Evolutionary conservation across 148 eudicot species (phyloP).

Genomic region (Rheum nobile): DNA sequence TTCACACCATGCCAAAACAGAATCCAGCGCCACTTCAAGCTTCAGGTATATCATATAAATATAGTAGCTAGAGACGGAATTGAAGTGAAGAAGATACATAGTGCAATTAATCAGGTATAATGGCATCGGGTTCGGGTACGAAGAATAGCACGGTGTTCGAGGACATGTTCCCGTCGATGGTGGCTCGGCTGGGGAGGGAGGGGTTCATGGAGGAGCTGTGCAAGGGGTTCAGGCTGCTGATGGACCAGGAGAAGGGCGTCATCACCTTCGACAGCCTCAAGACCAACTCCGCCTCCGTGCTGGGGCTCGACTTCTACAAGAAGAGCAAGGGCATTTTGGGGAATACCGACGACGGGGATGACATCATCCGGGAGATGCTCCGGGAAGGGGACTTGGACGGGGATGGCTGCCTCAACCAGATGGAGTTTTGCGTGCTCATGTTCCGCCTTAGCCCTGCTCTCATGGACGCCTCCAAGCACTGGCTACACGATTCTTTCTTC

Average conservation of each 20-base stretch:
- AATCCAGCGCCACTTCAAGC: no score
- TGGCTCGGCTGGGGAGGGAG: slow-evolving; percentile 42
- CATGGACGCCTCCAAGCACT: slow-evolving; percentile 30
- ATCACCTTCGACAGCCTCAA: slow-evolving; percentile 60
- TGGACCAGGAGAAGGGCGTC: slow-evolving; percentile 37
- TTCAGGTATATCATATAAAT: not conserved
- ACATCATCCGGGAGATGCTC: slow-evolving; percentile 34
- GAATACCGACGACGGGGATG: slow-evolving; percentile 20
- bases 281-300: slow-evolving; percentile 19
- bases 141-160: slow-evolving; percentile 16
- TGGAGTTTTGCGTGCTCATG: slow-evolving; percentile 70
- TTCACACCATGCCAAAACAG: no score
- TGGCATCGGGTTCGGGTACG: not conserved
- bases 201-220: slow-evolving; percentile 52
- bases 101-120: not conserved
- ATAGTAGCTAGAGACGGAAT: not conserved
- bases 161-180: slow-evolving; percentile 38
- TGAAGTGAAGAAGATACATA: not conserved
- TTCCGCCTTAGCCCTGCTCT: slow-evolving; percentile 56
- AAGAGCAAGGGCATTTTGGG: not conserved
- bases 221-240: slow-evolving; percentile 38
- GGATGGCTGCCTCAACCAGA: slow-evolving; percentile 53
- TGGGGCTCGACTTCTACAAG: slow-evolving; percentile 27
- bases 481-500: slow-evolving; percentile 12
- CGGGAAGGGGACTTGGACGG: slow-evolving; percentile 52